Conservation (phyloP, 371 early-diverging fungal genomes). For the Mucor lusitanicus region DNA sequence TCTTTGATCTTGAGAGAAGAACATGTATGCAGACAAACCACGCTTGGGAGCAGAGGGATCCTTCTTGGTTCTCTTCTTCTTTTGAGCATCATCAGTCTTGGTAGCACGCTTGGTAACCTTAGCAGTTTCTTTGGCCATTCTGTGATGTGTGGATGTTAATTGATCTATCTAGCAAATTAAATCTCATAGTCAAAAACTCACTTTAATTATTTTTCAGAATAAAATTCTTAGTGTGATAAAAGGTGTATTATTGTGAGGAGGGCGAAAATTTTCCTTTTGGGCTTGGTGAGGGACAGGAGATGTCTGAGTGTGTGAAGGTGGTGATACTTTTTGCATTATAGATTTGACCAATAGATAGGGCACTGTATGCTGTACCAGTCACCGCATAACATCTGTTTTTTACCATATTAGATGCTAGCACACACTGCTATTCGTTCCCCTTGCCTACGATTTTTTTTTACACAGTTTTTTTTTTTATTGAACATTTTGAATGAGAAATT, state of each 20-base stretch:
- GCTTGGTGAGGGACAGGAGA: background rate
- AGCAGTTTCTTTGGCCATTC: constrained; percentile 23
- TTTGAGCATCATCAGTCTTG: constrained; percentile 26
- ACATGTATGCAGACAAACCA: constrained; percentile 77
- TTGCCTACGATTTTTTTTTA: background rate
- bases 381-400: constrained; percentile 5
- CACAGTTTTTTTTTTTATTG: constrained; percentile 3
- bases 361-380: background rate
- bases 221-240: constrained; percentile 1
- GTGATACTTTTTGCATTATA: background rate
- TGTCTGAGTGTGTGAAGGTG: constrained; percentile 7
- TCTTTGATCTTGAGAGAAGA: constrained; percentile 74
- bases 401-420: constrained; percentile 11
- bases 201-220: background rate
- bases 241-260: constrained; percentile 1
- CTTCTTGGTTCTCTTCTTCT: constrained; percentile 52
- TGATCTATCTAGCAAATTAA: background rate
- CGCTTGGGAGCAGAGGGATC: constrained; percentile 78
- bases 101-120: constrained; percentile 17
- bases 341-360: constrained; percentile 5
- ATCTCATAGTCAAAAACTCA: background rate
- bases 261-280: background rate
- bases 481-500: constrained; percentile 1
- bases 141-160: background rate
- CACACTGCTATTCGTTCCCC: constrained; percentile 16